phyloP scores from a whole-genome alignment of 768 basidiomycete species.

The Tulasnella sp. region DNA sequence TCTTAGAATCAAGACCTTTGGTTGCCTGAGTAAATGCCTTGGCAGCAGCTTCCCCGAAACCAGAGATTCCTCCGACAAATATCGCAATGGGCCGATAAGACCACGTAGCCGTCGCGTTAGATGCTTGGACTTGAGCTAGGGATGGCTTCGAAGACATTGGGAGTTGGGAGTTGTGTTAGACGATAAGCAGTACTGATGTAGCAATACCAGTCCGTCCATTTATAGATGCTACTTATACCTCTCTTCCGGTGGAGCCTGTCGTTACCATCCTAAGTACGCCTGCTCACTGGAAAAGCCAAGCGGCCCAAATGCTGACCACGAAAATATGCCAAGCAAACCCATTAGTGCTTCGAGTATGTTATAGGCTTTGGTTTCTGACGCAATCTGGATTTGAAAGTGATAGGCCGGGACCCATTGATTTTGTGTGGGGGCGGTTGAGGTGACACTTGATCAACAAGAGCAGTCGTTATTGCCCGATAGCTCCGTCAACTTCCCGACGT shows the following conservation, averaged over 20 bases:
- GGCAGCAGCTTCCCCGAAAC: neutral
- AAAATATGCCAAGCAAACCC: neutral
- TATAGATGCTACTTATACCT: neutral
- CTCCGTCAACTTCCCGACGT: neutral
- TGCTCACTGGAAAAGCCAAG: neutral
- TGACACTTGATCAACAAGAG: too few relatives aligned
- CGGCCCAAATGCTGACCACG: neutral
- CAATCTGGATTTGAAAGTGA: neutral
- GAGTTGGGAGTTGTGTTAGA: neutral
- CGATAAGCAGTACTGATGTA: too few relatives aligned
- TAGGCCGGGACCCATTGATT: neutral
- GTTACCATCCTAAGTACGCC: neutral
- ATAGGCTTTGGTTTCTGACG: neutral
- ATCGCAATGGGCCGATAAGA: slow-evolving; percentile 13
- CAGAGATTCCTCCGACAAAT: slow-evolving; percentile 19
- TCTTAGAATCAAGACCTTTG: neutral
- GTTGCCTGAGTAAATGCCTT: slow-evolving; percentile 4
- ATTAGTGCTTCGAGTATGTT: neutral
- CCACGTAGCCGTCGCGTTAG: neutral
- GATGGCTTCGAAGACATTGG: neutral
- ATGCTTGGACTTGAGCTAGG: neutral
- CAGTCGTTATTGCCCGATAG: neutral
- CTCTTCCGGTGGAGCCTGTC: neutral
- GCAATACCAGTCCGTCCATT: too few relatives aligned
- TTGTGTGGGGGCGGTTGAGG: neutral